A percentile compares a stretch with the other conserved stretches of the same genome.
These are phyloP conservation scores for Niveomyces coronatus DNA, from an alignment of 2,329 filamentous ascomycete species.

Conservation along the genomic window DNA sequence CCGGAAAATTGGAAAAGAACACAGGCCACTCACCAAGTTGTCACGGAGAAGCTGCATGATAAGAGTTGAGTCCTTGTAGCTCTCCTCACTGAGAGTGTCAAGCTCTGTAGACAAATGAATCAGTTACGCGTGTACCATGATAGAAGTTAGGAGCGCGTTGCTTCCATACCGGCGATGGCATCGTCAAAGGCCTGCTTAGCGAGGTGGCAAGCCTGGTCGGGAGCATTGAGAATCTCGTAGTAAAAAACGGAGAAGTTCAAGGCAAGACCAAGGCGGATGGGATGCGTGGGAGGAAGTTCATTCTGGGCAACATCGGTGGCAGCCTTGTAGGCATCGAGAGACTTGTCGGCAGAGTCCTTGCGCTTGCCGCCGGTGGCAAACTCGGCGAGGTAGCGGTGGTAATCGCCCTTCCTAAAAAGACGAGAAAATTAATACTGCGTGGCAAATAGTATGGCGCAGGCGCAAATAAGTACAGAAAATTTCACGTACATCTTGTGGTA, in stretches of 20 bases:
- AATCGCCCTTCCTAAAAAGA: slow-evolving; percentile 99
- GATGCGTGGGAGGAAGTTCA: slow-evolving; percentile 93
- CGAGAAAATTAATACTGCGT: too few species aligned
- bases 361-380: slow-evolving; percentile 91
- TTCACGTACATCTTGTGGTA: slow-evolving; percentile 93
- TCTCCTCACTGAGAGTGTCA: slow-evolving; percentile 94
- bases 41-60: slow-evolving; percentile 98
- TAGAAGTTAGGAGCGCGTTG: neutral
- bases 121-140: slow-evolving; percentile 15
- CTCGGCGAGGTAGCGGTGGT: slow-evolving; percentile 97
- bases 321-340: slow-evolving; percentile 93
- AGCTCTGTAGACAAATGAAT: slow-evolving; percentile 51
- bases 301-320: slow-evolving; percentile 97
- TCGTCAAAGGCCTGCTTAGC: slow-evolving; percentile 99
- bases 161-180: slow-evolving; percentile 73
- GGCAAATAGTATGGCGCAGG: too few species aligned
- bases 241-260: slow-evolving; percentile 99
- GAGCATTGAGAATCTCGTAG: slow-evolving; percentile 99
- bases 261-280: slow-evolving; percentile 92
- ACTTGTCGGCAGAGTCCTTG: slow-evolving; percentile 88
- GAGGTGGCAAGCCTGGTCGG: slow-evolving; percentile 95
- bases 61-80: slow-evolving; percentile 97
- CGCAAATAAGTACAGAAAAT: neutral
- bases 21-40: slow-evolving; percentile 81
- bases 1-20: too few species aligned